These are phyloP conservation scores for Myxozyma sirexii DNA, from an alignment of 805 yeast genomes.

Conservation along the genomic window DNA sequence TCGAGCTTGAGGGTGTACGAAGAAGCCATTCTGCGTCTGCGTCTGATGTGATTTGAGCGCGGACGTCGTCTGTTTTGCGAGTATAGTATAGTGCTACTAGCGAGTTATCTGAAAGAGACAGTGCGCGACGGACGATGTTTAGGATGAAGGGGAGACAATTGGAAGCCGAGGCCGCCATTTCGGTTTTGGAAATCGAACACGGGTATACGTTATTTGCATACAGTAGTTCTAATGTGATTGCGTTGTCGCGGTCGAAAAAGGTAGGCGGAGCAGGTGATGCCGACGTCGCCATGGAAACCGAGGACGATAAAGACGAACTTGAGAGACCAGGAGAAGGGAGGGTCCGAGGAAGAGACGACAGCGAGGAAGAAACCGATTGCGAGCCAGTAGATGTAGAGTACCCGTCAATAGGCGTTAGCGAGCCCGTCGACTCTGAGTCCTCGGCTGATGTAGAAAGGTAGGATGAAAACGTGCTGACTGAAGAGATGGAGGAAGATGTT, in stretches of 20 bases:
- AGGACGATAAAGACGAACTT: slow-evolving; percentile 6
- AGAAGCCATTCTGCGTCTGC: slow-evolving; percentile 18
- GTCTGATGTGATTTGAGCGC: slow-evolving; percentile 21
- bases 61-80: slow-evolving; percentile 3
- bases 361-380: not conserved
- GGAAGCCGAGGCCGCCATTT: slow-evolving; percentile 4
- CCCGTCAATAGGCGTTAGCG: not conserved
- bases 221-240: not conserved
- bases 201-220: not conserved
- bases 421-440: not conserved
- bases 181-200: slow-evolving; percentile 6
- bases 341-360: slow-evolving; percentile 5
- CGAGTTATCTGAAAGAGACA: slow-evolving; percentile 15
- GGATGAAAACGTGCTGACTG: slow-evolving; percentile 8
- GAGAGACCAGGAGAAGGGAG: slow-evolving; percentile 10
- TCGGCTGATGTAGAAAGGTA: not conserved
- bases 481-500: slow-evolving; percentile 1
- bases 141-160: slow-evolving; percentile 19
- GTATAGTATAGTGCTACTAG: slow-evolving; percentile 19
- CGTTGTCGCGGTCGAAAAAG: not conserved
- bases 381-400: slow-evolving; percentile 2
- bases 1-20: not conserved
- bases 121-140: slow-evolving; percentile 14
- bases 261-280: not conserved
- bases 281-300: not conserved